Evolutionary conservation across 2,329 filamentous ascomycete species (phyloP).

Genomic region (Penicillium thymicola): DNA sequence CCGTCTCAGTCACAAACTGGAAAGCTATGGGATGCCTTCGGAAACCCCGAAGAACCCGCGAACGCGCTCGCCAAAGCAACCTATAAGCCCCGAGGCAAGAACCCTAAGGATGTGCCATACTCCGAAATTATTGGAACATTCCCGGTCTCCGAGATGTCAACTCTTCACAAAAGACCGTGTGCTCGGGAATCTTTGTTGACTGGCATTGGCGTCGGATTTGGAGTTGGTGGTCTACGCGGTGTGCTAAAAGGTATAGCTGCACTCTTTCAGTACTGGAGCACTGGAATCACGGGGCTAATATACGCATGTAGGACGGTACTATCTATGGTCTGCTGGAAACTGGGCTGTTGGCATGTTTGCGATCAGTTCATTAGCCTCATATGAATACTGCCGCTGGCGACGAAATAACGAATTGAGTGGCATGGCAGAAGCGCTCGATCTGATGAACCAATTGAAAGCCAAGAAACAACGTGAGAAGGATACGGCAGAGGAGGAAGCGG

Average conservation of each 20-base stretch:
- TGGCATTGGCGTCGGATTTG: constrained; percentile 77
- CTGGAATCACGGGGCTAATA: constrained; percentile 1
- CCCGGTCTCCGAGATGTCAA: constrained; percentile 54
- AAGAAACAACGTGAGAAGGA: constrained; percentile 57
- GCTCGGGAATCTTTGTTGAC: constrained; percentile 77
- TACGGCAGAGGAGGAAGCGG: constrained; percentile 35
- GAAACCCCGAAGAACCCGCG: constrained; percentile 48
- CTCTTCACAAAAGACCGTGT: constrained; percentile 75
- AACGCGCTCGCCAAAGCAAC: constrained; percentile 57
- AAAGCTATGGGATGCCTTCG: constrained; percentile 49
- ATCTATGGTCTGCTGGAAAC: constrained; percentile 67
- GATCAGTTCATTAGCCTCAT: constrained; percentile 65
- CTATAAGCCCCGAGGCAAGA: constrained; percentile 59
- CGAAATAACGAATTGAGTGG: constrained; percentile 72
- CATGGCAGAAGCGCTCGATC: constrained; percentile 81
- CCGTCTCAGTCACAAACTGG: constrained; percentile 45
- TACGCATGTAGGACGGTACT: constrained; percentile 44
- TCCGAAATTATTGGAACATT: constrained; percentile 43
- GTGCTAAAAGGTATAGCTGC: constrained; percentile 65
- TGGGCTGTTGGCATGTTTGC: constrained; percentile 81
- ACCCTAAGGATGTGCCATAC: constrained; percentile 41
- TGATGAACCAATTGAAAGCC: constrained; percentile 69
- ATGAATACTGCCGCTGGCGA: constrained; percentile 79
- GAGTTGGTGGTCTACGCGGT: constrained; percentile 68
- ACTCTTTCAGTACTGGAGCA: neutral